Evolutionary conservation across 352 stramenopile genomes (phyloP).

Genomic region (Phytophthora tubulina): DNA sequence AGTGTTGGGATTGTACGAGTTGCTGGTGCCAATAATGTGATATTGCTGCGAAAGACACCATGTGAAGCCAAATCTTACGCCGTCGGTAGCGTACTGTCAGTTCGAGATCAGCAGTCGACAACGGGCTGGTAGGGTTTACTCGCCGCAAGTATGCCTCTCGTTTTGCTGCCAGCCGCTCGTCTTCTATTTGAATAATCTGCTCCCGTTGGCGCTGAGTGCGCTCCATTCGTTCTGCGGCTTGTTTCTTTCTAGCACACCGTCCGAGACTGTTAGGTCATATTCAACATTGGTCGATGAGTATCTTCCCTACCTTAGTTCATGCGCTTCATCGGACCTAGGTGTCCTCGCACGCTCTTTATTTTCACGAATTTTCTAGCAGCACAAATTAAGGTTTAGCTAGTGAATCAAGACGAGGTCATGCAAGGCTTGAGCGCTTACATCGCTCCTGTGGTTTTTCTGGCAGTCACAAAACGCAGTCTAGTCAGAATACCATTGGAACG

Average conservation of each 20-base stretch:
- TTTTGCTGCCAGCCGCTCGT: conserved; percentile 45
- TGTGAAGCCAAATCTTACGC: conserved; percentile 65
- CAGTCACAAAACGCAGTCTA: not conserved
- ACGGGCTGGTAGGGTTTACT: conserved; percentile 29
- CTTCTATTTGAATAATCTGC: conserved; percentile 53
- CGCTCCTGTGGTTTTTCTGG: conserved; percentile 52
- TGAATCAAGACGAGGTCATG: not conserved
- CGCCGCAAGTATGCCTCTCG: conserved; percentile 52
- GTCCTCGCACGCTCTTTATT: conserved; percentile 58
- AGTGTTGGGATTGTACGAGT: conserved; percentile 48
- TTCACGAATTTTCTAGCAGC: conserved; percentile 67
- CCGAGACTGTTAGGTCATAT: not conserved
- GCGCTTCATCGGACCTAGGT: conserved; percentile 28
- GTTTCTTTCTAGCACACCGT: conserved; percentile 67
- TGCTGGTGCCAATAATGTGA: conserved; percentile 47
- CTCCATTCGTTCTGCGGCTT: conserved; percentile 59
- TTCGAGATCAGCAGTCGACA: conserved; percentile 43
- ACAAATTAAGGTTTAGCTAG: not conserved
- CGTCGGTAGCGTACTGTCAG: conserved; percentile 45
- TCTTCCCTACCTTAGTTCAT: conserved; percentile 41
- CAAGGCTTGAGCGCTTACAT: conserved; percentile 32
- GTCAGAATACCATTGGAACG: not conserved
- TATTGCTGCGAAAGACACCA: conserved; percentile 49
- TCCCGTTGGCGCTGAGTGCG: conserved; percentile 55
- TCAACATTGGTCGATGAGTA: not conserved